Evolutionary conservation across 768 basidiomycete genomes (phyloP), one percentile per base, ranked within the genome.

Genomic region (Paxillus ammoniavirescens): DNA sequence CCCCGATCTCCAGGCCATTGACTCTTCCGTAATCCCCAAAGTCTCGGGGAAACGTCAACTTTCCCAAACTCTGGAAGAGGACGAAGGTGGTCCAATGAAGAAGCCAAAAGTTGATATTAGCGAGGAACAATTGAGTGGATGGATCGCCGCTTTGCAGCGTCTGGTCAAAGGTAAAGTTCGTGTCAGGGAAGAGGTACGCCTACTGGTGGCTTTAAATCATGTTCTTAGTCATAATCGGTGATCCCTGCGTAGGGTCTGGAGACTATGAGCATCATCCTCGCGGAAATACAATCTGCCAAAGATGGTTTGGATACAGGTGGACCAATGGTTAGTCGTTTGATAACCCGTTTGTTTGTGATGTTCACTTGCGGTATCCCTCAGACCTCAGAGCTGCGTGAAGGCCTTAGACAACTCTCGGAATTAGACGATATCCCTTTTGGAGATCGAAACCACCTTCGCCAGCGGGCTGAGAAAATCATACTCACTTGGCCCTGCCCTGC

Each of bases 361-460:
- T 23, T 42, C 17, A 31, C 40, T 53, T 44, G 58, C 21, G 14
- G 0, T 14, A 31, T 33, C 9, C 2, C 49, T 17, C 42, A 71
- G 69, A 56, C 46, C 13, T 41, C 36, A 40, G 58, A 58, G 45
- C 53, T 69, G 35, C 59, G 44, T 15, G 55, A 60, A 44, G 56
- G 48, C 47, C 8, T 69, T 40, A 53, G 55, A 41, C 68, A 64
- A 49, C 59, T 71, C 38, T 58, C 67, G 12, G 46, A 58, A 38
- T 54, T 71, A 6, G 35, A 58, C 18, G 67, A 67, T 18, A 70
- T 69, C 52, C 68, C 69, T 15, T 71, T 65, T 0, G 64, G 64
- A 26, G 69, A 69, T 47, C 54, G 58, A 26, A 62, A 71, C 15
- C 59, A 54, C 48, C 49, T 69, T 38, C 65, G 65, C 52, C 47